phyloP scores from a whole-genome alignment of 1,284 basidiomycete genomes.

The Trametes versicolor region DNA sequence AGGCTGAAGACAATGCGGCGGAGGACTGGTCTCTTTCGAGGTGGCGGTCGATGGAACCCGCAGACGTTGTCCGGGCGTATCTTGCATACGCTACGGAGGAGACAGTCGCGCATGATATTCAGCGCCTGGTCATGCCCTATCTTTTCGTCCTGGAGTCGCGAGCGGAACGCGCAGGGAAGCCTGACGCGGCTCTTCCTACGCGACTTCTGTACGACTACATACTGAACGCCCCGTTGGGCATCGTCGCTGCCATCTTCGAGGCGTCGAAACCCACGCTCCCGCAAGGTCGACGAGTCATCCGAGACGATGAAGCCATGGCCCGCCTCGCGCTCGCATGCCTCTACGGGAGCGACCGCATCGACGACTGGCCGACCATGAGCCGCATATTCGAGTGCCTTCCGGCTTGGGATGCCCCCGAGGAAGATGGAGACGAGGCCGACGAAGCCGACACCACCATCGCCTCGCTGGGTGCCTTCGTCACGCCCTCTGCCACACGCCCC shows the following conservation, averaged over 20 bases:
- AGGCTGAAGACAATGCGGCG: conserved; percentile 49
- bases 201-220: conserved; percentile 83
- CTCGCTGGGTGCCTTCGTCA: conserved; percentile 82
- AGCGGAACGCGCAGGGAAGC: conserved; percentile 78
- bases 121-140: conserved; percentile 87
- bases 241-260: conserved; percentile 83
- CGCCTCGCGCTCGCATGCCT: conserved; percentile 87
- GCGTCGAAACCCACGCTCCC: conserved; percentile 90
- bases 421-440: conserved; percentile 71
- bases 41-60: conserved; percentile 77
- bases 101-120: conserved; percentile 76
- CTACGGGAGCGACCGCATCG: conserved; percentile 81
- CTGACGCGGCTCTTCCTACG: conserved; percentile 70
- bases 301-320: conserved; percentile 85
- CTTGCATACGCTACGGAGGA: conserved; percentile 74
- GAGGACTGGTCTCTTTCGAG: conserved; percentile 77
- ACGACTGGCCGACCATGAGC: conserved; percentile 87
- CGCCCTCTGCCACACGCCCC: conserved; percentile 72
- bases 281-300: conserved; percentile 74
- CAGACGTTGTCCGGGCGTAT: conserved; percentile 77
- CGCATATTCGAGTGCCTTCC: conserved; percentile 94
- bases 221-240: conserved; percentile 71
- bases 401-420: conserved; percentile 77
- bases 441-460: conserved; percentile 81
- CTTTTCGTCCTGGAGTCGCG: conserved; percentile 90